These are phyloP conservation scores for Citropsis articulata DNA, from an alignment of 345 rosid species.

Conservation along the genomic window DNA sequence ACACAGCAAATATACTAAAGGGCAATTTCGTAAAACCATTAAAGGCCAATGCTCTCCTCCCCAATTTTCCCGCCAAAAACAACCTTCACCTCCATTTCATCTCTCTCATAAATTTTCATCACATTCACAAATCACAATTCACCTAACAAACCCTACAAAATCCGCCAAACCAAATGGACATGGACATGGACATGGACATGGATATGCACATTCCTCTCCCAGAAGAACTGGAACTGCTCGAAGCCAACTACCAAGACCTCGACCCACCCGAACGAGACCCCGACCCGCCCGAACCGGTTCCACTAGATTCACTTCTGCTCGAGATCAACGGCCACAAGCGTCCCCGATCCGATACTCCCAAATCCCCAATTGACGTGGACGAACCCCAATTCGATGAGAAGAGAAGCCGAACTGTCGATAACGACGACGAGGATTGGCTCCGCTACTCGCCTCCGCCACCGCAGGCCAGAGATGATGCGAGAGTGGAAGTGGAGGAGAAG, in stretches of 20 bases:
- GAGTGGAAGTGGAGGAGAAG: constrained; percentile 40
- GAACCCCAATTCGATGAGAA: constrained; percentile 38
- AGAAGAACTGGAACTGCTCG: constrained; percentile 87
- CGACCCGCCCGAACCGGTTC: constrained; percentile 30
- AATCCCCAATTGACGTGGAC: constrained; percentile 22
- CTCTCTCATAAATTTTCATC: background rate
- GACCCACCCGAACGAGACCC: constrained; percentile 36
- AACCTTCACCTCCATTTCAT: background rate
- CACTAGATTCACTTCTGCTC: constrained; percentile 22
- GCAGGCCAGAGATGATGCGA: constrained; percentile 25
- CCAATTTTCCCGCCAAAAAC: constrained; percentile 18
- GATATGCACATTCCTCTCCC: constrained; percentile 68
- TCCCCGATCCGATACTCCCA: constrained; percentile 27
- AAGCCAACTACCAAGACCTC: constrained; percentile 19
- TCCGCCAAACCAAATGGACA: background rate
- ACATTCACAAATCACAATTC: background rate
- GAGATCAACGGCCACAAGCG: constrained; percentile 49
- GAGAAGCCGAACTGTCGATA: constrained; percentile 41
- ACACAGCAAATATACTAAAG: background rate
- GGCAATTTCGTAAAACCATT: background rate
- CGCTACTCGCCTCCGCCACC: constrained; percentile 39
- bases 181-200: background rate
- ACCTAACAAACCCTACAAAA: background rate
- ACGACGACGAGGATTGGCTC: constrained; percentile 61
- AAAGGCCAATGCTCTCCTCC: no score